Conservation (phyloP, 2,329 filamentous ascomycete genomes). For the Pleomassaria siparia region DNA sequence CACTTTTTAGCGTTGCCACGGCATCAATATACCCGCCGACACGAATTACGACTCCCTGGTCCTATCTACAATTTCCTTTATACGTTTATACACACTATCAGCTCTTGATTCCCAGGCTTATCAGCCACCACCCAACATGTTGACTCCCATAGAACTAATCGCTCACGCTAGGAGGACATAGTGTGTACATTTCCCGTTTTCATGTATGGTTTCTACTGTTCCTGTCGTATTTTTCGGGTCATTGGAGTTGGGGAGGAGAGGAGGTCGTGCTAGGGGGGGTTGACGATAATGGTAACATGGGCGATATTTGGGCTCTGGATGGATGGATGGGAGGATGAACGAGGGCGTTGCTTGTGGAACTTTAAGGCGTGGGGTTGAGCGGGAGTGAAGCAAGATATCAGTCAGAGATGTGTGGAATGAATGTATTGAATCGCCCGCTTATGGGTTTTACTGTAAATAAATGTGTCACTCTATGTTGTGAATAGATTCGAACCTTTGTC, state of each 20-base stretch:
- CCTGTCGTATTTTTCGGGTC: not conserved
- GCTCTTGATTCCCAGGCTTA: slow-evolving; percentile 18
- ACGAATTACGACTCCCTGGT: slow-evolving; percentile 31
- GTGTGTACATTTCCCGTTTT: not conserved
- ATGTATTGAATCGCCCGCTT: slow-evolving; percentile 1
- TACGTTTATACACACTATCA: slow-evolving; percentile 12
- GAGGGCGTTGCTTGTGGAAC: not conserved
- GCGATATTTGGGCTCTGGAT: not conserved
- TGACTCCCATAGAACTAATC: slow-evolving; percentile 31
- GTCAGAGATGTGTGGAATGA: slow-evolving; percentile 6
- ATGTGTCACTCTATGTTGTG: too few species aligned
- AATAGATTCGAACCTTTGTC: too few species aligned
- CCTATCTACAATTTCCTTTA: slow-evolving; percentile 20
- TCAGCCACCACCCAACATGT: slow-evolving; percentile 9
- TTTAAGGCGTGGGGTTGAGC: not conserved
- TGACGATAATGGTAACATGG: not conserved
- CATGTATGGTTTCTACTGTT: not conserved
- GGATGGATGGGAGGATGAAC: too few species aligned
- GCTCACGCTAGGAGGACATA: slow-evolving; percentile 25
- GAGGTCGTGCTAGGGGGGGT: not conserved
- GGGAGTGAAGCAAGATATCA: slow-evolving; percentile 1
- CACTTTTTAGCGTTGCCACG: slow-evolving; percentile 9
- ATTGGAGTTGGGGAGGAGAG: not conserved
- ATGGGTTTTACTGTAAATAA: not conserved
- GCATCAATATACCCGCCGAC: slow-evolving; percentile 11